Evolutionary conservation across 2,329 filamentous ascomycete species (phyloP).

Genomic region (Zymoseptoria pseudotritici): DNA sequence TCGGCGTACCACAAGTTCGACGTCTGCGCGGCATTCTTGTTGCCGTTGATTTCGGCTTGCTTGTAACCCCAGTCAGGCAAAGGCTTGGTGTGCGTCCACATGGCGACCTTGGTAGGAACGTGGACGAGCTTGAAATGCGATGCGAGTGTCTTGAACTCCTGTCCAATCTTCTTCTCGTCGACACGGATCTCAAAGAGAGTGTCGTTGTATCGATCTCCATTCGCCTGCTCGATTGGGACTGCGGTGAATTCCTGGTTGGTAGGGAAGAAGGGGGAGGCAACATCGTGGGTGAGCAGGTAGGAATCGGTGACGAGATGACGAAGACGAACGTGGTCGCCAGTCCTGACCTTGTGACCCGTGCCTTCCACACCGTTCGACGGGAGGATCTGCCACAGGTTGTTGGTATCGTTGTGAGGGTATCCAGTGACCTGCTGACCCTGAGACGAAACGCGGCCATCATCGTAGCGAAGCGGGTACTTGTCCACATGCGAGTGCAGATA

Average conservation of each 20-base stretch:
- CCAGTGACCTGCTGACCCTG: slow-evolving; percentile 96
- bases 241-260: slow-evolving; percentile 99
- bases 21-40: slow-evolving; percentile 84
- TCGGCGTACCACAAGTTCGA: slow-evolving; percentile 95
- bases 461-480: slow-evolving; percentile 85
- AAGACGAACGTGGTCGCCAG: slow-evolving; percentile 79
- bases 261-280: slow-evolving; percentile 89
- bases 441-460: slow-evolving; percentile 93
- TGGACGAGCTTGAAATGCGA: slow-evolving; percentile 96
- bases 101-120: slow-evolving; percentile 88
- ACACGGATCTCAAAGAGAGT: slow-evolving; percentile 89
- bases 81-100: slow-evolving; percentile 96
- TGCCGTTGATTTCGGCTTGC: slow-evolving; percentile 98
- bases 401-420: slow-evolving; percentile 96
- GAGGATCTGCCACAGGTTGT: slow-evolving; percentile 95
- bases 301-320: slow-evolving; percentile 80
- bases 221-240: slow-evolving; percentile 62
- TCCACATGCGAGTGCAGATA: slow-evolving; percentile 92
- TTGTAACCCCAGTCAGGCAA: slow-evolving; percentile 97
- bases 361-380: slow-evolving; percentile 54
- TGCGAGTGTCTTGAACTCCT: slow-evolving; percentile 83
- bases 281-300: slow-evolving; percentile 85
- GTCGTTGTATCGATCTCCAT: slow-evolving; percentile 70
- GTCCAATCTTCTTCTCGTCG: slow-evolving; percentile 70
- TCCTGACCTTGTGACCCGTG: slow-evolving; percentile 60